Evolutionary conservation across 495 filamentous ascomycete species (phyloP).

Genomic region (Extremus antarcticus): DNA sequence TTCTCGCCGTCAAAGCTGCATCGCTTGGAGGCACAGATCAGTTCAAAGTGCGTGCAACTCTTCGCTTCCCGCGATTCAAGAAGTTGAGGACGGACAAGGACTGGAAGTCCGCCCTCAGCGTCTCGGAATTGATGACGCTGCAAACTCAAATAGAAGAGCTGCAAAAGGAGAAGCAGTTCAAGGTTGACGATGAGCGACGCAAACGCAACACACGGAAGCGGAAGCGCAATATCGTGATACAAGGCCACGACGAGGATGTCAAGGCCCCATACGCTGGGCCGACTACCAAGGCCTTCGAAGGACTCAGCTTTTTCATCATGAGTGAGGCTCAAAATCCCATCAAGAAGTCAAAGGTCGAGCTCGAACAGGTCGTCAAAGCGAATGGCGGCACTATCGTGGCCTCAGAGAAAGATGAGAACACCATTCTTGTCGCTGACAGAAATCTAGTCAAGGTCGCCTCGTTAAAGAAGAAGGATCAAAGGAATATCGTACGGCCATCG

Average conservation of each 20-base stretch:
- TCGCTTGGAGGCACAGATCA: conserved; percentile 60
- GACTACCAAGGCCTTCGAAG: conserved; percentile 55
- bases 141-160: conserved; percentile 62
- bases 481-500: conserved; percentile 62
- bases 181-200: conserved; percentile 47
- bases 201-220: conserved; percentile 52
- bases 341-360: conserved; percentile 64
- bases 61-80: conserved; percentile 90
- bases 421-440: conserved; percentile 68
- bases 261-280: conserved; percentile 44
- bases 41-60: conserved; percentile 65
- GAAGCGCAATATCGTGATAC: conserved; percentile 62
- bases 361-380: conserved; percentile 79
- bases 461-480: conserved; percentile 55
- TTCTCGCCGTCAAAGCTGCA: conserved; percentile 84
- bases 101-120: conserved; percentile 69
- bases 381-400: conserved; percentile 81
- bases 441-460: conserved; percentile 79
- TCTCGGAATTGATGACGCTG: conserved; percentile 65
- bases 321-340: conserved; percentile 45
- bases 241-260: conserved; percentile 49
- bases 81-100: conserved; percentile 66
- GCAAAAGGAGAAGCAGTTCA: conserved; percentile 65
- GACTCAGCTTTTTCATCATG: conserved; percentile 67
- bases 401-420: conserved; percentile 47